Conservation (phyloP, 2,329 filamentous ascomycete species). For the Fusarium beomiforme region DNA sequence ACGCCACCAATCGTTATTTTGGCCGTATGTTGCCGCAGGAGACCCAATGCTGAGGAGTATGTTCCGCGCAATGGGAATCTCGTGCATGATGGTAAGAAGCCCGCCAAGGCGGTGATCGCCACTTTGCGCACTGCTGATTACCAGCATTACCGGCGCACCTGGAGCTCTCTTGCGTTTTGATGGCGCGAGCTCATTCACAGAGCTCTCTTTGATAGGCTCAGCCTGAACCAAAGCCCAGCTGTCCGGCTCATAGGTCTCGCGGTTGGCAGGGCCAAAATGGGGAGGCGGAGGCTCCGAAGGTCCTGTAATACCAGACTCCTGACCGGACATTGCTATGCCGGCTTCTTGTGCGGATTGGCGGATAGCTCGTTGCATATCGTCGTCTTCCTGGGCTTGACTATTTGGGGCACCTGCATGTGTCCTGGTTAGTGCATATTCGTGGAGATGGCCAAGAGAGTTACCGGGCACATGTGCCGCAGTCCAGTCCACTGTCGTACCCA, state of each 20-base stretch:
- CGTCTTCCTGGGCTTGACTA: slow-evolving; percentile 59
- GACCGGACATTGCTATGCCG: slow-evolving; percentile 54
- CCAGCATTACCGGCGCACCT: slow-evolving; percentile 62
- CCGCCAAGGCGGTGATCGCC: slow-evolving; percentile 59
- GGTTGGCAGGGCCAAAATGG: slow-evolving; percentile 69
- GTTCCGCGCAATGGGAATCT: slow-evolving; percentile 68
- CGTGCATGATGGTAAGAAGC: slow-evolving; percentile 67
- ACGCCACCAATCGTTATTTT: slow-evolving; percentile 70
- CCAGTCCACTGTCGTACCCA: slow-evolving; percentile 63
- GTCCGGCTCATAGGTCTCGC: slow-evolving; percentile 62
- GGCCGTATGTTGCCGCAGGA: slow-evolving; percentile 60
- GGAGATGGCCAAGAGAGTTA: slow-evolving; percentile 44
- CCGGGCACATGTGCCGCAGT: slow-evolving; percentile 54
- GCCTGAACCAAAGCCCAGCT: slow-evolving; percentile 69
- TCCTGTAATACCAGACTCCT: slow-evolving; percentile 62
- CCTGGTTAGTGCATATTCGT: slow-evolving; percentile 40
- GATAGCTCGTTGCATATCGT: slow-evolving; percentile 65
- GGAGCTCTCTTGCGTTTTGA: slow-evolving; percentile 55
- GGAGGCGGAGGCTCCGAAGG: slow-evolving; percentile 53
- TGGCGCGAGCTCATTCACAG: slow-evolving; percentile 44
- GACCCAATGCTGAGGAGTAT: slow-evolving; percentile 58
- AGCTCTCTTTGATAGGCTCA: slow-evolving; percentile 39
- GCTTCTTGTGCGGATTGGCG: slow-evolving; percentile 65
- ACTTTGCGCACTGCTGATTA: slow-evolving; percentile 47
- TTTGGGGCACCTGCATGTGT: slow-evolving; percentile 51